Evolutionary conservation across 2,329 filamentous ascomycete species (phyloP).

Genomic region (Cercospora zeina): DNA sequence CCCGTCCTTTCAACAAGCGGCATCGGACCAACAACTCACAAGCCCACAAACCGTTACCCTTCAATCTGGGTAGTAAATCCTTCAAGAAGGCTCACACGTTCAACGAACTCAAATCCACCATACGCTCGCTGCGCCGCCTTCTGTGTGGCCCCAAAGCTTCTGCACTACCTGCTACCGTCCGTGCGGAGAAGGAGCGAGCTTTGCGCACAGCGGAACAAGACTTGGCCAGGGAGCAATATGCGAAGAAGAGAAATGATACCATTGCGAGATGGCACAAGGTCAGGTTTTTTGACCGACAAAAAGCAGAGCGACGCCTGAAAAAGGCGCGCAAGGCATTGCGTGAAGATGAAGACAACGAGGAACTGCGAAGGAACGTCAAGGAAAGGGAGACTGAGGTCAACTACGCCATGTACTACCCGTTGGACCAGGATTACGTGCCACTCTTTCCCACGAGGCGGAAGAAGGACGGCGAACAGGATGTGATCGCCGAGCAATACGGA

Average conservation of each 20-base stretch:
- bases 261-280: slow-evolving; percentile 81
- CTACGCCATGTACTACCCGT: slow-evolving; percentile 72
- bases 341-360: slow-evolving; percentile 43
- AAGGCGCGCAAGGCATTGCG: slow-evolving; percentile 62
- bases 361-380: slow-evolving; percentile 29
- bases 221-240: slow-evolving; percentile 59
- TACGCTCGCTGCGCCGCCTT: slow-evolving; percentile 67
- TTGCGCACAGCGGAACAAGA: slow-evolving; percentile 66
- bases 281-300: slow-evolving; percentile 80
- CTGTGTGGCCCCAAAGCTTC: slow-evolving; percentile 54
- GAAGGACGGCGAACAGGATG: slow-evolving; percentile 37
- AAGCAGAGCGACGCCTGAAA: slow-evolving; percentile 67
- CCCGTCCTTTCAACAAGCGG: slow-evolving; percentile 9
- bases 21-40: slow-evolving; percentile 16
- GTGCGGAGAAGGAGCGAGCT: slow-evolving; percentile 70
- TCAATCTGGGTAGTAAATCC: slow-evolving; percentile 31
- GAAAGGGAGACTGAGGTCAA: slow-evolving; percentile 69
- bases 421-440: slow-evolving; percentile 68
- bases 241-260: slow-evolving; percentile 66
- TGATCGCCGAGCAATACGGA: slow-evolving; percentile 45
- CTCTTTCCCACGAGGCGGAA: slow-evolving; percentile 48
- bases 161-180: slow-evolving; percentile 66
- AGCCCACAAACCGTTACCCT: slow-evolving; percentile 24
- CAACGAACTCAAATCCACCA: slow-evolving; percentile 69
- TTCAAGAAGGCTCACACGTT: slow-evolving; percentile 45